Evolutionary conservation across 257 asterid genomes (phyloP), one percentile per base, ranked within the genome.

Genomic region (Solanum piurae): DNA sequence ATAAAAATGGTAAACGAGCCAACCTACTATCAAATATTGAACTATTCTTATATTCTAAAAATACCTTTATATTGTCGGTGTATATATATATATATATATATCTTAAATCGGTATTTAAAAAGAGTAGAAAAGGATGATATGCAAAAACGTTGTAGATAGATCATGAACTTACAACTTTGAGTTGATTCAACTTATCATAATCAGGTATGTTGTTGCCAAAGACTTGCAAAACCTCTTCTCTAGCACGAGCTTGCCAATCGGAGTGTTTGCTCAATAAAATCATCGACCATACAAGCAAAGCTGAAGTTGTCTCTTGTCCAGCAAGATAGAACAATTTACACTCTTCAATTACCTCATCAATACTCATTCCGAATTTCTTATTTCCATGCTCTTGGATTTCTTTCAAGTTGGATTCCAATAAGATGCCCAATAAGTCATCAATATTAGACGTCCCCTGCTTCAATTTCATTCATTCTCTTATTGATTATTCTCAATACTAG

Each of bases 271-370:
- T 80, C 14, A 90, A 25, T 3, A 90, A 29, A 40, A 88, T 69
- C 89, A 90, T 7, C 1, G 90, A 87, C 90, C 92, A 90, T 18
- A 82, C 89, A 4, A 88, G 89, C 84, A 90, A 31, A 1, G 36
- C 49, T 11, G 89, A 49, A 12, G 89, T 87, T 0, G 91, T 88
- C 62, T 90, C 91, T 74, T 90, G 91, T 16, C 92, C 92, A 11
- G 88, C 92, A 42, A 90, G 77, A 49, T 88, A 90, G 58, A 90
- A 90, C 14, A 90, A 5, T 38, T 76, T 87, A 88, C 92, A 90
- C 52, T 88, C 92, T 23, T 88, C 91, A 44, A 90, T 58, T 6
- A 88, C 40, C 12, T 90, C 89, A 13, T 86, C 69, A 1, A 87
- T 52, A 58, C 89, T 90, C 91, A 90, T 87, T 55, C 91, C 91